Base-by-base conservation (phyloP, 2,329 filamentous ascomycete species). In the Penicillium hesseltinei region DNA sequence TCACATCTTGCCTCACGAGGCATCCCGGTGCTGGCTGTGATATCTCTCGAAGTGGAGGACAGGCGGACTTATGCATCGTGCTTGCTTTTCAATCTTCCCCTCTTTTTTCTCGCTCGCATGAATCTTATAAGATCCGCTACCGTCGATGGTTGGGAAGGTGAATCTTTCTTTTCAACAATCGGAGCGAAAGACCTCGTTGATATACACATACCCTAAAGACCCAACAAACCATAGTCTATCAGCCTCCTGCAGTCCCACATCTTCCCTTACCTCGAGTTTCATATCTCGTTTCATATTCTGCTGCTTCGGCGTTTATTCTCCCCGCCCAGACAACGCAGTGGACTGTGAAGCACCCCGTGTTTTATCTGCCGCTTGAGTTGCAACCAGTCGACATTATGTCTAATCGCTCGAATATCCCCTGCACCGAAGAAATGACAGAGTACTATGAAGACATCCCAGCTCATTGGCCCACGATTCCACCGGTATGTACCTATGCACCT, bases 1-100 rank as follows among this genome's bases (percentile, higher is more conserved):
- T 57, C 64, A 57, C 49, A 56, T 58, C 68, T 68, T 72, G 68
- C 70, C 70, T 73, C 61, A 67, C 67, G 63, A 73, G 71, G 70
- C 71, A 69, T 59, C 67, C 58, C 64, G 59, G 53, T 61, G 53
- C 51, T 47, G 42, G 62, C 59, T 59, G 65, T 68, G 62, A 67
- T 69, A 63, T 66, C 64, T 56, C 59, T 62, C 58, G 57, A 61
- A 58, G 58, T 49, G 48, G 54, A 61, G 63, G 69, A 69, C 66
- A 66, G 68, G 56, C 56, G 57, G 52, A 58, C 52, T 57, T 60
- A 50, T 53, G 58, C 65, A 62, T 64, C 62, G 58, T 55, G 58
- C 54, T 66, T 60, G 58, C 62, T 64, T 42, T 49, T 49, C 58
- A 57, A 25, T 25, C 23, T 53, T 60, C 53, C 57, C 56, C 42